Percentiles rank a stretch among this genome's conserved stretches.
Conservation (phyloP, 1,284 basidiomycete species). For the Naganishia albida region DNA sequence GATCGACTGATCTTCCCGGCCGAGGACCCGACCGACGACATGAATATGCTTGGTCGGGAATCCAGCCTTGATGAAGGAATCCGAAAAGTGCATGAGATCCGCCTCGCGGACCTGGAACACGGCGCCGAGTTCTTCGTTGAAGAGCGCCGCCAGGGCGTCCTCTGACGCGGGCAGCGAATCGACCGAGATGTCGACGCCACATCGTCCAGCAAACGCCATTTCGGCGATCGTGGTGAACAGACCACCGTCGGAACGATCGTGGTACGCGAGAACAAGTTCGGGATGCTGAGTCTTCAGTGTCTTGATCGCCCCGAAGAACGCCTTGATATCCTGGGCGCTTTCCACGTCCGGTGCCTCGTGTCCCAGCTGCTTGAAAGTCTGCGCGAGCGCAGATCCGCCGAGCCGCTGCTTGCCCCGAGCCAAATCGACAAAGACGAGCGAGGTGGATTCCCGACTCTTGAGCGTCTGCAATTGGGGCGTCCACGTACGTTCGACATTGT, state of each 20-base stretch:
- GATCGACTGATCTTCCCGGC: slow-evolving; percentile 64
- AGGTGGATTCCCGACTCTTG: slow-evolving; percentile 62
- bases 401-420: slow-evolving; percentile 79
- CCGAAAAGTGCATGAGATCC: slow-evolving; percentile 63
- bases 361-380: slow-evolving; percentile 92
- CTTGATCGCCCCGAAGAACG: slow-evolving; percentile 79
- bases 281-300: slow-evolving; percentile 64
- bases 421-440: slow-evolving; percentile 86
- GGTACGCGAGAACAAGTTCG: slow-evolving; percentile 83
- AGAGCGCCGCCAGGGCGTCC: slow-evolving; percentile 70
- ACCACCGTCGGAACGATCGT: slow-evolving; percentile 97
- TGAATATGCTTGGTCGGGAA: slow-evolving; percentile 76
- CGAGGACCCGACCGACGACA: slow-evolving; percentile 69
- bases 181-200: slow-evolving; percentile 63
- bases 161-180: slow-evolving; percentile 56
- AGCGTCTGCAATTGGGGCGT: slow-evolving; percentile 77
- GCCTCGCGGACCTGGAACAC: slow-evolving; percentile 78
- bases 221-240: slow-evolving; percentile 88
- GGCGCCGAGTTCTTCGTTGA: slow-evolving; percentile 96
- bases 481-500: slow-evolving; percentile 81
- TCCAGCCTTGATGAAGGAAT: slow-evolving; percentile 66
- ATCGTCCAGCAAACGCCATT: slow-evolving; percentile 91
- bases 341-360: slow-evolving; percentile 83
- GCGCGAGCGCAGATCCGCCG: slow-evolving; percentile 92
- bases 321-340: slow-evolving; percentile 69